Conservation (phyloP, 768 basidiomycete genomes). For the Russula vinacea region DNA sequence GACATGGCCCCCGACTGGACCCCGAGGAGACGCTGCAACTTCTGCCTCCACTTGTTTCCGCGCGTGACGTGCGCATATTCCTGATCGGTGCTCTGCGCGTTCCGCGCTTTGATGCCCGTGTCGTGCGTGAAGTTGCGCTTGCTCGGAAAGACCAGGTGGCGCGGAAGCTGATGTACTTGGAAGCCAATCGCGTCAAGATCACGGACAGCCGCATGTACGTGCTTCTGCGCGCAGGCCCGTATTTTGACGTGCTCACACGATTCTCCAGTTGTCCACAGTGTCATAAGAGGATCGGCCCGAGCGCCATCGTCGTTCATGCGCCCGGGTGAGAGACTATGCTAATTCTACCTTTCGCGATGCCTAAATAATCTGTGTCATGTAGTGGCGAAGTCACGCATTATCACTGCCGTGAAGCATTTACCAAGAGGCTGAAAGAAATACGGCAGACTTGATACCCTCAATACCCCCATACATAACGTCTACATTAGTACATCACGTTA, state of each 20-base stretch:
- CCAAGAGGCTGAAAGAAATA: slow-evolving; percentile 50
- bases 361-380: slow-evolving; percentile 2
- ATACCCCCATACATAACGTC: background rate
- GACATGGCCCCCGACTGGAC: slow-evolving; percentile 80
- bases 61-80: slow-evolving; percentile 76
- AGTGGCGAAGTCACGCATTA: slow-evolving; percentile 98
- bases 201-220: slow-evolving; percentile 90
- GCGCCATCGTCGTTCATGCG: slow-evolving; percentile 29
- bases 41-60: slow-evolving; percentile 85
- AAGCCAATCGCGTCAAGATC: slow-evolving; percentile 81
- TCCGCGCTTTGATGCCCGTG: slow-evolving; percentile 64
- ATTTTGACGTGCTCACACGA: background rate
- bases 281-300: slow-evolving; percentile 31
- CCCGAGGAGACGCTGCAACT: slow-evolving; percentile 78
- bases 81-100: slow-evolving; percentile 65
- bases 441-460: slow-evolving; percentile 12
- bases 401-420: slow-evolving; percentile 86
- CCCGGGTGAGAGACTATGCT: slow-evolving; percentile 23
- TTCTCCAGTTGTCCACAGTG: slow-evolving; percentile 28
- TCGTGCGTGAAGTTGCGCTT: slow-evolving; percentile 67
- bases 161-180: slow-evolving; percentile 65
- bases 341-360: background rate
- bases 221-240: background rate
- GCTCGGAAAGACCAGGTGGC: slow-evolving; percentile 78
- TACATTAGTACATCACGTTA: slow-evolving; percentile 17